Conservation (phyloP, 2,329 filamentous ascomycete species). For the Cercospora nicotianae region DNA sequence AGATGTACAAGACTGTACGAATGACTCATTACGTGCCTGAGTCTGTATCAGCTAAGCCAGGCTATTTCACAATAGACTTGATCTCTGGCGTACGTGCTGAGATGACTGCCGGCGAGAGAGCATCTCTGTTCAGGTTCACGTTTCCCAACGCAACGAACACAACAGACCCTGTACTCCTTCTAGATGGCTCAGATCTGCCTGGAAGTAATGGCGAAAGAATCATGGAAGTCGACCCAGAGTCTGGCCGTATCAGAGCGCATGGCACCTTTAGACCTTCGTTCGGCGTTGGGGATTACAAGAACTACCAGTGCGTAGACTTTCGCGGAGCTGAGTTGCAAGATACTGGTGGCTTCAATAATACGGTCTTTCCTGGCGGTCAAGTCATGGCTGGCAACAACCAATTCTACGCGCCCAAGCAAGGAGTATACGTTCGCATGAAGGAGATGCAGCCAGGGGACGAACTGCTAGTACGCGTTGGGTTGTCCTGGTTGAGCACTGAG, state of each 20-base stretch:
- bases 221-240: conserved; percentile 52
- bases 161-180: conserved; percentile 54
- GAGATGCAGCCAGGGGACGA: conserved; percentile 42
- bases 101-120: conserved; percentile 60
- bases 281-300: conserved; percentile 56
- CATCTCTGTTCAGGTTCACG: conserved; percentile 60
- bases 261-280: conserved; percentile 63
- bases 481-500: conserved; percentile 66
- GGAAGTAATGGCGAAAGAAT: conserved; percentile 52
- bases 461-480: conserved; percentile 62
- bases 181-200: conserved; percentile 61
- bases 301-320: conserved; percentile 62
- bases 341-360: conserved; percentile 59
- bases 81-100: conserved; percentile 57
- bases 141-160: conserved; percentile 45
- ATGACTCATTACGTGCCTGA: conserved; percentile 49
- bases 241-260: conserved; percentile 58
- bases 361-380: conserved; percentile 44
- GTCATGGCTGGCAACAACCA: conserved; percentile 37
- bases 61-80: conserved; percentile 60
- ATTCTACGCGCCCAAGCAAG: conserved; percentile 27
- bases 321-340: conserved; percentile 52
- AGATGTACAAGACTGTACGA: conserved; percentile 55
- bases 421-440: conserved; percentile 39
- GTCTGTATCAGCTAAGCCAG: conserved; percentile 56